A percentile compares a stretch with the other conserved stretches of the same genome.
phyloP scores from a whole-genome alignment of 164 flowering plant species.

The Nelumbo lutea region DNA sequence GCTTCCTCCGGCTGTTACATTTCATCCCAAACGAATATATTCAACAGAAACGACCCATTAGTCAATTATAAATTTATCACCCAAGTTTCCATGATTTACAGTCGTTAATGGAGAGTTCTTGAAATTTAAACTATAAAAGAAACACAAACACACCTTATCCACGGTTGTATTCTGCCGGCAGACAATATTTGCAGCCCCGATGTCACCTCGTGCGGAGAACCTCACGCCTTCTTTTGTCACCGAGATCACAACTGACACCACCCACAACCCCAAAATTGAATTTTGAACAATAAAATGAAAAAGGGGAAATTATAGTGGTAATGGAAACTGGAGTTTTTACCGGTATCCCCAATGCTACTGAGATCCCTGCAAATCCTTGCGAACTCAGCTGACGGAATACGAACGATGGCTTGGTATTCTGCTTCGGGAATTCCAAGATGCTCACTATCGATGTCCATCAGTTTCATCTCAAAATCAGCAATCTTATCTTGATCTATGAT shows the following conservation, averaged over 20 bases:
- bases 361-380: conserved; percentile 82
- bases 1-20: conserved; percentile 71
- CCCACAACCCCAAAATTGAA: neutral
- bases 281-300: neutral
- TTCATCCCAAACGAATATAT: too few species aligned
- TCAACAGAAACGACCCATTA: neutral
- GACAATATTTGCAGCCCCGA: conserved; percentile 78
- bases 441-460: conserved; percentile 94
- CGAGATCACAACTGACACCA: conserved; percentile 66
- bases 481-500: conserved; percentile 65
- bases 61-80: neutral
- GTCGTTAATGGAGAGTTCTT: too few species aligned
- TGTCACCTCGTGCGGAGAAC: conserved; percentile 84
- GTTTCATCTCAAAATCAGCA: conserved; percentile 87
- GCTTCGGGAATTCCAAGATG: conserved; percentile 94
- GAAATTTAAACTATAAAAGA: neutral
- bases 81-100: neutral
- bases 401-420: conserved; percentile 79
- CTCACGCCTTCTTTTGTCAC: conserved; percentile 93
- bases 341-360: conserved; percentile 79
- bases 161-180: conserved; percentile 78
- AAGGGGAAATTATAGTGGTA: neutral
- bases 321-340: conserved; percentile 20
- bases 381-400: conserved; percentile 85
- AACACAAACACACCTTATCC: conserved; percentile 46